Base-by-base conservation (phyloP, 139 green algal species). In the Tetradesmus obliquus region DNA sequence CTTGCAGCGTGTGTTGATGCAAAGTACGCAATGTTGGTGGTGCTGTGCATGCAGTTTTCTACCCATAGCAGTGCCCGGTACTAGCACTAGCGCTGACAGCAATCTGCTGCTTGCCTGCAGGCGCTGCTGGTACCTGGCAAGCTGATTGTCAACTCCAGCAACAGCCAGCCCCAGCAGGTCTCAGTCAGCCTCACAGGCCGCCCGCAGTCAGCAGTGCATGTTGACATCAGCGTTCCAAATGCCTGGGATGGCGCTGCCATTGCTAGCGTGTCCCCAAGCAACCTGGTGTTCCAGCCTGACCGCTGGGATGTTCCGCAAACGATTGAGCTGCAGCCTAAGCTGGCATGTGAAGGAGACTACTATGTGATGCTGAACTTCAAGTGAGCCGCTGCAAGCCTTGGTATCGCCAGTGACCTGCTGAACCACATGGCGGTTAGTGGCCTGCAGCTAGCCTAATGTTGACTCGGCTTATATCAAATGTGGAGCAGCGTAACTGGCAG, bases 171-270 rank as follows among this genome's bases (percentile, higher is more conserved):
- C 3, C 55, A 7, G 20, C n/a, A 45, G 13, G 45, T 89, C 10
- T 24, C 6, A 55, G 45, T 91, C 19, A 51, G 24, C 5, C 86
- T 93, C 20, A 13, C 54, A n/a, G 2, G 45, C 57, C 51, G 84
- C 58, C 90, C 62, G 24, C 62, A 10, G 32, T 10, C 45, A 12
- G 66, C 79, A 72, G 93, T 94, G 4, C 55, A 55, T 24, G 58
- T 94, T 3, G 91, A 84, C 3, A 83, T 88, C 1, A 82, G 22
- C n/a, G 91, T 92, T 13, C 81, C 72, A 3, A 20, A 53, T 0
- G 82, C 54, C 9, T 96, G 94, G 94, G 74, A 88, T 72, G 90
- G 88, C 87, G 22, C 19, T 3, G 82, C 91, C 2, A 86, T 96
- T 60, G 91, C 94, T 1, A n/a, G 62, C 24, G n/a, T 96, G 55